phyloP scores from a whole-genome alignment of 495 filamentous ascomycete species.

The Lasiosphaeris hirsuta region DNA sequence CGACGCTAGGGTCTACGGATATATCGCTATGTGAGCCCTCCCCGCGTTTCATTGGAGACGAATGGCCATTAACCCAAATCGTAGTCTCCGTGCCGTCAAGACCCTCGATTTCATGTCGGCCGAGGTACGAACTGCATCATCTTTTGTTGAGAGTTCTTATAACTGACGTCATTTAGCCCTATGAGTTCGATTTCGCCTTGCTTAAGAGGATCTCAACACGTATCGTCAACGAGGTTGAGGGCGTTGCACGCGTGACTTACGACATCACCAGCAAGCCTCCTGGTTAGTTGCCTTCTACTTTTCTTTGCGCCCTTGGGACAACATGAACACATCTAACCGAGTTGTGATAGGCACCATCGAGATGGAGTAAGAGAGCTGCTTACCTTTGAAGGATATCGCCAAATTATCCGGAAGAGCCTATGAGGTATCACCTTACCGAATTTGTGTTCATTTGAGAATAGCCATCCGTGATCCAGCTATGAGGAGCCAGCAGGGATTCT shows the following conservation, averaged over 20 bases:
- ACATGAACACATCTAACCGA: not conserved
- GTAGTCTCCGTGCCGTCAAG: slow-evolving; percentile 62
- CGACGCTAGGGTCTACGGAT: slow-evolving; percentile 62
- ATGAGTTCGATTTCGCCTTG: slow-evolving; percentile 64
- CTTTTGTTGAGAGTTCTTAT: not conserved
- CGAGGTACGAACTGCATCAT: slow-evolving; percentile 23
- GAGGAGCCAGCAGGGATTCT: too few relatives aligned
- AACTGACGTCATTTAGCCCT: slow-evolving; percentile 29
- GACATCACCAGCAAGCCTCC: slow-evolving; percentile 78
- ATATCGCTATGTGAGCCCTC: slow-evolving; percentile 25
- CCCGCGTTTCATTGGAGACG: not conserved
- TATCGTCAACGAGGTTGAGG: slow-evolving; percentile 84
- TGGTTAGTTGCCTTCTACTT: slow-evolving; percentile 30
- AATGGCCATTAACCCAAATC: not conserved
- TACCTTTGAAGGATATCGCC: too few relatives aligned
- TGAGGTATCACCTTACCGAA: too few relatives aligned
- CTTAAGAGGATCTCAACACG: slow-evolving; percentile 63
- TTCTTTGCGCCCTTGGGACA: not conserved
- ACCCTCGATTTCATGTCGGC: slow-evolving; percentile 81
- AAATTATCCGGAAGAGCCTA: too few relatives aligned
- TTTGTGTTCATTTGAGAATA: too few relatives aligned
- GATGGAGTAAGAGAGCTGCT: slow-evolving; percentile 5
- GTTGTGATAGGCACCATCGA: slow-evolving; percentile 4
- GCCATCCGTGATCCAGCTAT: too few relatives aligned
- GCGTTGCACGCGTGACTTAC: slow-evolving; percentile 45